Base-by-base conservation (phyloP, 768 basidiomycete species). In the Multifurca ochricompacta region DNA sequence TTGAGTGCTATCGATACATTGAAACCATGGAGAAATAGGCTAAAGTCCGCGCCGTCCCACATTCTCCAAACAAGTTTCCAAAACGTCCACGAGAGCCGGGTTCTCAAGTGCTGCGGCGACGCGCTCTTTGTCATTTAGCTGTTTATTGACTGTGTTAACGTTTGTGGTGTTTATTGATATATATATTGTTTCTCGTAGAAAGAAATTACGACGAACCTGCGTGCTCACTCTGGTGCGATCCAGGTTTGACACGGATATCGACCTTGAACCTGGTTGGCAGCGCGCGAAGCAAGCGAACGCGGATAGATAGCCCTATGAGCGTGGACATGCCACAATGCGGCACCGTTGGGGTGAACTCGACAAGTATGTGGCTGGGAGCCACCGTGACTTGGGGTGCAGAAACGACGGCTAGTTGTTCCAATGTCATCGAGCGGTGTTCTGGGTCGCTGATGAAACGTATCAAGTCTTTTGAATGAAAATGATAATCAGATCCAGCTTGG, bases 241-340 rank as follows among this genome's bases (percentile, higher is more conserved):
- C 96, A 39, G 90, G 87, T 65, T 93, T 91, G 44, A 99, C 81
- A 32, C 79, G 77, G 56, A 99, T 91, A 69, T 97, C 94, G 28
- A 99, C 81, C 66, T 97, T 95, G 78, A 88, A 98, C 36, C 95
- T 82, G 53, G 83, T 80, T 2, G 96, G 95, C 11, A 99, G 79
- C 53, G 91, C 86, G 39, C 96, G 79, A 51, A 96, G 71, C 6
- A 99, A 76, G 27, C 95, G 77, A 28, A 98, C 95, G 8, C 94
- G 84, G 36, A 99, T 88, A n/a, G 87, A 92, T n/a, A 99, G 76
- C 23, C 95, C 95, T 53, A 99, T 98, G 48, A 97, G 73, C 2
- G 94, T 97, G 9, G 92, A 94, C 91, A 93, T 92, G 45, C 92
- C 92, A 59, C 95, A 98, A 65, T 97, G 94, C 9, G 96, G 95